Evolutionary conservation across 2,329 filamentous ascomycete genomes (phyloP).

Genomic region (Apiospora phragmitis): DNA sequence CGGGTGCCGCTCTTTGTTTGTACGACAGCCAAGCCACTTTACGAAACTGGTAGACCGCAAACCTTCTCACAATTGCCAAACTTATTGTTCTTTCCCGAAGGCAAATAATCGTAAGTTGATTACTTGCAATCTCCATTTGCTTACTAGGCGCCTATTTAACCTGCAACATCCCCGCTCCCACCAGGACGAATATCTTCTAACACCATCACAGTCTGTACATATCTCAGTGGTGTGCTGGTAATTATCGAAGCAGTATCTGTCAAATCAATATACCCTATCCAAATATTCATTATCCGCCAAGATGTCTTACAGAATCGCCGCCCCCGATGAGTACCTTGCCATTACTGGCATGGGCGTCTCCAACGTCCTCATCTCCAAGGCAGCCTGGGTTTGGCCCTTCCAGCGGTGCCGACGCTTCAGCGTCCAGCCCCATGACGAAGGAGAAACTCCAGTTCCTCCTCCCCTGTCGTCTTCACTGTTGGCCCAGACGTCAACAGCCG

Average conservation of each 20-base stretch:
- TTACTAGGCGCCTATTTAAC: not conserved
- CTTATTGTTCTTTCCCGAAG: not conserved
- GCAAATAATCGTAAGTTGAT: conserved; percentile 6
- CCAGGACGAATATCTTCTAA: not conserved
- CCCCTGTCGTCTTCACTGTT: conserved; percentile 82
- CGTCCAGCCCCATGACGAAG: conserved; percentile 80
- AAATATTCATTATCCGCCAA: conserved; percentile 24
- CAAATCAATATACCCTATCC: not conserved
- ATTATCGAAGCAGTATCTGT: not conserved
- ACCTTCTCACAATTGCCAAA: not conserved
- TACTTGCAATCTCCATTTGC: not conserved
- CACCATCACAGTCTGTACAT: not conserved
- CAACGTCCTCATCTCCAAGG: conserved; percentile 76
- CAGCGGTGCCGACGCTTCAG: conserved; percentile 65
- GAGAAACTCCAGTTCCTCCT: conserved; percentile 84
- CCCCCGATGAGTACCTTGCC: conserved; percentile 83
- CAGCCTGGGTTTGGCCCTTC: conserved; percentile 70
- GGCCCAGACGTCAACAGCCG: conserved; percentile 72
- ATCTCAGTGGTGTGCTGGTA: not conserved
- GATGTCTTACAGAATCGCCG: conserved; percentile 68
- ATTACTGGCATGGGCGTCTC: conserved; percentile 78
- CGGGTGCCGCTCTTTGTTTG: not conserved
- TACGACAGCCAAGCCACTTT: not conserved
- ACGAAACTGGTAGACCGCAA: not conserved
- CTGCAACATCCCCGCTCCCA: not conserved